phyloP scores from a whole-genome alignment of 129 eudicot genomes.

The Apium graveolens region DNA sequence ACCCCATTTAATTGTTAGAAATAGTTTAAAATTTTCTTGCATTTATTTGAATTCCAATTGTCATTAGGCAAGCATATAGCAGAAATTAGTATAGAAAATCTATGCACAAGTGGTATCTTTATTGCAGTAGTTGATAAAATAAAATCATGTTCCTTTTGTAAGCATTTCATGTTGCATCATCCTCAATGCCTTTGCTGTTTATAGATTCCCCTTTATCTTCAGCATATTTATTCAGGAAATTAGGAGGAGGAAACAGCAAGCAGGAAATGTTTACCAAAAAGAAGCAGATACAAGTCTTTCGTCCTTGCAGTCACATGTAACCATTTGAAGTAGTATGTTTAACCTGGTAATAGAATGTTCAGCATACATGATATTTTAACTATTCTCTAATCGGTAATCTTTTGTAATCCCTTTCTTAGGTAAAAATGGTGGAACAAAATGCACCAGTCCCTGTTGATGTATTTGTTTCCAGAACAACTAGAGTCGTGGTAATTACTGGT shows the following conservation, averaged over 20 bases:
- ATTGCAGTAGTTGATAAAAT: not conserved
- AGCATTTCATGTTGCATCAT: not conserved
- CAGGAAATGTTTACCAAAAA: conserved; percentile 34
- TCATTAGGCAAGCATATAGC: not conserved
- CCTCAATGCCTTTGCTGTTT: not conserved
- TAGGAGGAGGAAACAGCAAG: conserved; percentile 74
- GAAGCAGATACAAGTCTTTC: conserved; percentile 38
- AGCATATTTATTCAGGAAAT: conserved; percentile 49
- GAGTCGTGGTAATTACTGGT: conserved; percentile 85
- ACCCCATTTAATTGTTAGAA: not conserved
- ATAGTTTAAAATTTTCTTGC: not conserved
- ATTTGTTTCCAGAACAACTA: conserved; percentile 49
- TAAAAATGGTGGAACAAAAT: conserved; percentile 48
- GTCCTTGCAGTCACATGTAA: conserved; percentile 55
- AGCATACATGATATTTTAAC: not conserved
- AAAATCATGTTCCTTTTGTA: not conserved
- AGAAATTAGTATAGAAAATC: not conserved
- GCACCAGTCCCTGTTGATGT: conserved; percentile 76
- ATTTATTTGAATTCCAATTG: not conserved
- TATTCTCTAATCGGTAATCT: not conserved
- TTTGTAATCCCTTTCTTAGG: conserved; percentile 34
- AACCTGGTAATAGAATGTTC: not conserved
- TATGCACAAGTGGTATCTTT: conserved; percentile 1
- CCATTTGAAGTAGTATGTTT: conserved; percentile 3
- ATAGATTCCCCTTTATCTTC: not conserved